Conservation (phyloP, 2,329 filamentous ascomycete genomes). For the Verticillium tricorpus region DNA sequence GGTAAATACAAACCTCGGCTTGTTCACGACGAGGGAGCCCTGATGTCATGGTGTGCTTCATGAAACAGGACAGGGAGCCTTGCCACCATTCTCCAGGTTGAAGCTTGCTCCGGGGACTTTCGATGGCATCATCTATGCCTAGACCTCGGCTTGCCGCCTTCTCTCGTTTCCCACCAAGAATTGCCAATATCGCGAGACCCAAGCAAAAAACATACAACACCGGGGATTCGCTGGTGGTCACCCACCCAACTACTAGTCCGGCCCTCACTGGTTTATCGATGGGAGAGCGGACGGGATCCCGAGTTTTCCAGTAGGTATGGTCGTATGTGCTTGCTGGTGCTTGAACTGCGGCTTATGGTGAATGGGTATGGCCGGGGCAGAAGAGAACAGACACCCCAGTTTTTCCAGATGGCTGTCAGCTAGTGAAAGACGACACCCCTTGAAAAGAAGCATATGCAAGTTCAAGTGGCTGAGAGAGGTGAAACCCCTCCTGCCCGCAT, state of each 20-base stretch:
- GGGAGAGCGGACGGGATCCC: not conserved
- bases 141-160: not conserved
- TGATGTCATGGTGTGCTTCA: no score
- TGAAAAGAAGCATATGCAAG: no score
- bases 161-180: not conserved
- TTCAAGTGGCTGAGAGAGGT: no score
- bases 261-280: not conserved
- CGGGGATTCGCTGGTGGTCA: not conserved
- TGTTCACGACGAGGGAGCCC: no score
- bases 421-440: no score
- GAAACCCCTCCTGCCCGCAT: no score
- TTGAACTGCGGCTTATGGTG: not conserved
- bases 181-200: not conserved
- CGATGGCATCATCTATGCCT: no score
- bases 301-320: not conserved
- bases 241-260: not conserved
- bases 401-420: no score
- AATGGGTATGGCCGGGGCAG: no score
- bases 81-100: not conserved
- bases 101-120: no score
- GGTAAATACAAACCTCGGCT: not conserved
- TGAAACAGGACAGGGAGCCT: not conserved
- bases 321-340: not conserved
- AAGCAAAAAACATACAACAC: not conserved
- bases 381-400: no score